Evolutionary conservation across 2,329 filamentous ascomycete genomes (phyloP).

Genomic region (Cladorrhinum sp.): DNA sequence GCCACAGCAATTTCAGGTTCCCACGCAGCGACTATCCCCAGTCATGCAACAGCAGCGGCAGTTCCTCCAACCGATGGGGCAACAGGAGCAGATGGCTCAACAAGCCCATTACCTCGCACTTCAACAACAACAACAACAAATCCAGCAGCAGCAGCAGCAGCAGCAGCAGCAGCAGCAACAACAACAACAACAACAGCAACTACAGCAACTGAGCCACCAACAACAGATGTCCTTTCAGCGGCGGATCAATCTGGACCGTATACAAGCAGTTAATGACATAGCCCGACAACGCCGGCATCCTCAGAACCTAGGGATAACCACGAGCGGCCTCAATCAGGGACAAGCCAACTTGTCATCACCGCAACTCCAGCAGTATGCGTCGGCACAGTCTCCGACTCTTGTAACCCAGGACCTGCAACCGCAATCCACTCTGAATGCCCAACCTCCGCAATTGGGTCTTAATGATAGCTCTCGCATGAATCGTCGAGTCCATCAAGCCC

Average conservation of each 20-base stretch:
- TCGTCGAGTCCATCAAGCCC: background rate
- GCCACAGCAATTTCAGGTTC: slow-evolving; percentile 12
- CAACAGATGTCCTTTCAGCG: background rate
- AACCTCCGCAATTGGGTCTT: background rate
- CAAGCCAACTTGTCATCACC: slow-evolving; percentile 1
- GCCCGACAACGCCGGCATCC: slow-evolving; percentile 1
- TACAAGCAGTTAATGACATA: background rate
- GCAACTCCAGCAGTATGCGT: background rate
- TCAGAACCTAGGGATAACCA: background rate
- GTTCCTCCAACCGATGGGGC: slow-evolving; percentile 5
- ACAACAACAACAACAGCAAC: slow-evolving; percentile 10
- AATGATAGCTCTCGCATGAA: background rate
- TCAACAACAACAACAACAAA: slow-evolving; percentile 2
- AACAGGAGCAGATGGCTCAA: background rate
- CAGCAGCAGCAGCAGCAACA: background rate
- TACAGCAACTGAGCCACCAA: background rate
- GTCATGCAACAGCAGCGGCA: slow-evolving; percentile 12
- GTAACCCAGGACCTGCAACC: background rate
- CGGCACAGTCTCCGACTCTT: background rate
- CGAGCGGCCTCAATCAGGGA: background rate
- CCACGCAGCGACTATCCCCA: slow-evolving; percentile 3
- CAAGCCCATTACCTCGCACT: slow-evolving; percentile 6
- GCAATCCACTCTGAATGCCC: background rate
- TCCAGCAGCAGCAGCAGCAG: slow-evolving; percentile 2
- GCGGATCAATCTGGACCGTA: background rate